Base-by-base conservation (phyloP, 2,329 filamentous ascomycete species). In the Verticillium longisporum region DNA sequence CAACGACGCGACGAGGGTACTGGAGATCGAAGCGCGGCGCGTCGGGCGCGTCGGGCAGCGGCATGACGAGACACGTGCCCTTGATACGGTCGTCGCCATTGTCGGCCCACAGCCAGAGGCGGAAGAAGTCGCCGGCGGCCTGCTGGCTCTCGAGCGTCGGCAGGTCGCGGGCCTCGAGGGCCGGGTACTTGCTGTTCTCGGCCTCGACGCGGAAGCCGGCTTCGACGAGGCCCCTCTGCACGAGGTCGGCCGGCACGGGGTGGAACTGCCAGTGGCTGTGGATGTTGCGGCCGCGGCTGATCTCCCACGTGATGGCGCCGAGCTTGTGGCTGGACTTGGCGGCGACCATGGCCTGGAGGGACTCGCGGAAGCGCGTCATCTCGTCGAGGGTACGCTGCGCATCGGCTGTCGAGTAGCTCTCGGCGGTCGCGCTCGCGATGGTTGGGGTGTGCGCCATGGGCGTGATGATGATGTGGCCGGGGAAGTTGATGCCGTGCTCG, bases 211-310 rank as follows among this genome's bases (percentile, higher is more conserved):
- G 88, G 77, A 99, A 97, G 0, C 88, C 94, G 0, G 90, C 91
- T 72, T 97, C 92, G 0, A 96, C 90, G 1, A 96, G 80, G 0
- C 90, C 90, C 56, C 86, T 86, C 21, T 76, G 78, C 58, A 97
- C 83, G 55, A 91, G 77, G 10, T 89, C 81, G 0, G 83, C 78
- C 0, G 89, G 84, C 0, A 96, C 80, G 1, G 95, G 92, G 34
- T 98, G 78, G 67, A 96, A 89, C 74, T 99, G 96, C 95, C 93
- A 97, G 70, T 98, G 94, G 1, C 88, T 83, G 72, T 99, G 95
- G 61, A 98, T 87, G 60, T 95, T 92, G 58, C 84, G 84, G 4
- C 81, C 81, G 58, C 92, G 88, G 71, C 88, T 94, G 68, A 99
- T 93, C 75, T 98, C 95, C 87, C 92, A 99, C 0, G 92, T 95